Conservation (phyloP, 805 yeast genomes). For the Ogataea methanolica region DNA sequence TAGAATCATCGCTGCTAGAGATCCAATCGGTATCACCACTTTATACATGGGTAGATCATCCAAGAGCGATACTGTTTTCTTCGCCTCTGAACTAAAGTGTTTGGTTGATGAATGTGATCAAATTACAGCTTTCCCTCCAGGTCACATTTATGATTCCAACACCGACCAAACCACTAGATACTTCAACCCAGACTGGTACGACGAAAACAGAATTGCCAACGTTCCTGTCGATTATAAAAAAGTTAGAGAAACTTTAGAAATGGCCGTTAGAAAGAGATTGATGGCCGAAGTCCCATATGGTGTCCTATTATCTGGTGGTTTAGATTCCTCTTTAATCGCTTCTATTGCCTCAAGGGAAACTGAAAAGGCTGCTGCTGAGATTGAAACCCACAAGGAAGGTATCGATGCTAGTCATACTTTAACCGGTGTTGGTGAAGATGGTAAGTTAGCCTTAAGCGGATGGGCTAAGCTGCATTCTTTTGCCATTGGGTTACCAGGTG, state of each 20-base stretch:
- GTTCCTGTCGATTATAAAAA: conserved; percentile 66
- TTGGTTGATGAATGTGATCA: conserved; percentile 91
- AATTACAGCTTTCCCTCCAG: conserved; percentile 95
- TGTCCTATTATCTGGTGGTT: conserved; percentile 94
- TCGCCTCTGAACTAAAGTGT: conserved; percentile 94
- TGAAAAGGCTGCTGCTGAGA: conserved; percentile 60
- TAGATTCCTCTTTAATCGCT: conserved; percentile 95
- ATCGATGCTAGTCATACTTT: conserved; percentile 63
- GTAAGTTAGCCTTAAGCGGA: conserved; percentile 73
- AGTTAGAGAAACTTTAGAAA: conserved; percentile 79
- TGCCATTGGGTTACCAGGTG: conserved; percentile 95
- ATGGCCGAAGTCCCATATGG: conserved; percentile 99
- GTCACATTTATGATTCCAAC: conserved; percentile 90
- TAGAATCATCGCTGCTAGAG: conserved; percentile 94
- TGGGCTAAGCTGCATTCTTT: conserved; percentile 87
- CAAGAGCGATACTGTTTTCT: conserved; percentile 75
- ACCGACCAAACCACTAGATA: conserved; percentile 85
- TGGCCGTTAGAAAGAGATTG: conserved; percentile 96
- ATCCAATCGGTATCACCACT: conserved; percentile 96
- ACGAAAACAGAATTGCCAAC: conserved; percentile 68
- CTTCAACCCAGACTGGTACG: conserved; percentile 95
- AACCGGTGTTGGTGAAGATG: conserved; percentile 89
- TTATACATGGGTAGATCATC: conserved; percentile 87
- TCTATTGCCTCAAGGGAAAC: conserved; percentile 97
- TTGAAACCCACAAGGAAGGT: conserved; percentile 39